Percentiles rank a stretch among this genome's conserved stretches.
Conservation (phyloP, 495 filamentous ascomycete genomes). For the Corynascus novoguineensis region DNA sequence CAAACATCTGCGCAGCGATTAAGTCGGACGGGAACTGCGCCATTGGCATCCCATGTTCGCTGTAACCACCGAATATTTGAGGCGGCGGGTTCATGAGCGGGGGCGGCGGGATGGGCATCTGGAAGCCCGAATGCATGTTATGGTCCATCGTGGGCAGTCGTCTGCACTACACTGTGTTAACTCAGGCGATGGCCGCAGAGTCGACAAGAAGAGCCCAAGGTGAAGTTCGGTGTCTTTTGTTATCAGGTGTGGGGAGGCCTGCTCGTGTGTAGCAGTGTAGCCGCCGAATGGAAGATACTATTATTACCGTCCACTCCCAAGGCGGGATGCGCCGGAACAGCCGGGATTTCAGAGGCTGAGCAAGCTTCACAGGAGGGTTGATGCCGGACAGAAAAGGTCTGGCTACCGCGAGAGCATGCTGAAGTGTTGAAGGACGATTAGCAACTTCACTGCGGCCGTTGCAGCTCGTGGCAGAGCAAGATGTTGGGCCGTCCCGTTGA, state of each 20-base stretch:
- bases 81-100: slow-evolving; percentile 59
- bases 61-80: slow-evolving; percentile 63
- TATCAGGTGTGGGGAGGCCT: background rate
- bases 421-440: background rate
- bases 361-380: slow-evolving; percentile 1
- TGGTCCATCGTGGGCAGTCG: slow-evolving; percentile 41
- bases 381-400: background rate
- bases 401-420: slow-evolving; percentile 10
- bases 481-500: background rate
- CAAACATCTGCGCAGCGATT: slow-evolving; percentile 52
- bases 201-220: background rate
- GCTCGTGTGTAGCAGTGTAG: slow-evolving; percentile 13
- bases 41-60: slow-evolving; percentile 53
- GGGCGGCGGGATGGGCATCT: slow-evolving; percentile 51
- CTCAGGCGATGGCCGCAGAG: background rate
- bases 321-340: slow-evolving; percentile 14
- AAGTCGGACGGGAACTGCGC: slow-evolving; percentile 49
- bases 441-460: slow-evolving; percentile 2
- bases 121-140: slow-evolving; percentile 41
- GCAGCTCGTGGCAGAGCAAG: background rate
- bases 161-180: background rate
- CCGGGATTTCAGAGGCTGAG: slow-evolving; percentile 26
- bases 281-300: slow-evolving; percentile 21
- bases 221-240: background rate
- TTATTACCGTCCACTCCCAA: slow-evolving; percentile 28